Base-by-base conservation (phyloP, 805 yeast genomes). In the Jamesozyma lodderae region DNA sequence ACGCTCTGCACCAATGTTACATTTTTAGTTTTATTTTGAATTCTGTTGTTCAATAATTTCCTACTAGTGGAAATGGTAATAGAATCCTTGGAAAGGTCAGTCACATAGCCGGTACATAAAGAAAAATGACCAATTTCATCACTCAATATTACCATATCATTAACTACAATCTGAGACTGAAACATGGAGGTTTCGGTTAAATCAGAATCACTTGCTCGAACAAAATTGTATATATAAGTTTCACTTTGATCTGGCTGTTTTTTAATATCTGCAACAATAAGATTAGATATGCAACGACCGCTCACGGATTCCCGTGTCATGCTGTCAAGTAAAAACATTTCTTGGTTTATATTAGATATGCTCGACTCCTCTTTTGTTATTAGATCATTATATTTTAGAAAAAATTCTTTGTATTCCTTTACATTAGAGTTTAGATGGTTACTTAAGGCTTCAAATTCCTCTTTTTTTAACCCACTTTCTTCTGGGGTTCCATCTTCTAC, bases 101-200 rank as follows among this genome's bases (percentile, higher is more conserved):
- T 59, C 4, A 87, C 67, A 31, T 55, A 59, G 0, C 94, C 96
- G 35, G 67, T 68, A 1, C 86, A 76, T 18, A 88, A 51, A 0
- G 84, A 81, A 56, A 79, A 79, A 54, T 81, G 85, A 1, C 95
- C 95, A 0, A 56, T 43, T 48, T 84, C 94, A 55, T 83, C 95
- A 52, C 95, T 86, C 1, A 87, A 63, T 13, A 81, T 67, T 1
- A 88, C 71, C 28, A 75, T 65, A 52, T 88, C 96, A 44, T 72
- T 68, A 27, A 67, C 63, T 0, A 63, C 37, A 2, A 86, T 49
- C 41, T 80, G 85, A 0, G 79, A 62, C 2, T 43, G 28, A 1
- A 47, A 52, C 55, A 49, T 45, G 38, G 52, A 58, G 10, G 16
- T 22, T 16, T 25, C 8, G 38, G 24, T 54, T 3, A 22, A 11